These are phyloP conservation scores for Nannizziopsis barbatae DNA, from an alignment of 2,329 filamentous ascomycete genomes.

Conservation along the genomic window DNA sequence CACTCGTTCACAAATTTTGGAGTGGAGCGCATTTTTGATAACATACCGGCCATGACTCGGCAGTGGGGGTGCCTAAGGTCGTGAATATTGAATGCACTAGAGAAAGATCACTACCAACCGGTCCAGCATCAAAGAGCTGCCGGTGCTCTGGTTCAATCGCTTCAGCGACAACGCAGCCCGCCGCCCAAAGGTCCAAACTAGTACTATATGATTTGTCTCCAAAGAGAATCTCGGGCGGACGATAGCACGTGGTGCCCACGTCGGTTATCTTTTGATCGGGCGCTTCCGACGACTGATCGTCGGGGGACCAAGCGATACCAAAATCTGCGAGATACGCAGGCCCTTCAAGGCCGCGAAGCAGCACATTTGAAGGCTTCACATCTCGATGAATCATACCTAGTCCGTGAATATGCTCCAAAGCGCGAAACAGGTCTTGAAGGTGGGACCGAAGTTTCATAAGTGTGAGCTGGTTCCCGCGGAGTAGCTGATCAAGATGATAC, in stretches of 20 bases:
- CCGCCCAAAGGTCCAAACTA: constrained; percentile 77
- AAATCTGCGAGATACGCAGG: constrained; percentile 81
- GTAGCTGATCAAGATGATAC: constrained; percentile 57
- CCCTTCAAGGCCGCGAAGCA: constrained; percentile 55
- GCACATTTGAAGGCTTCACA: constrained; percentile 81
- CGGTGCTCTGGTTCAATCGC: constrained; percentile 45
- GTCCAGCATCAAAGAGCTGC: constrained; percentile 73
- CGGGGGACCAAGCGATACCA: constrained; percentile 74
- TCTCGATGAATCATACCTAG: constrained; percentile 81
- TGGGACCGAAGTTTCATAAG: constrained; percentile 35
- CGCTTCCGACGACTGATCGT: constrained; percentile 49
- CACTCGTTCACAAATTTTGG: neutral
- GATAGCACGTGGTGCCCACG: constrained; percentile 84
- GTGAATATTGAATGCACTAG: constrained; percentile 88
- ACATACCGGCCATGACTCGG: constrained; percentile 67
- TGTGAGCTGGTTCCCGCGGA: constrained; percentile 40
- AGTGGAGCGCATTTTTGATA: neutral
- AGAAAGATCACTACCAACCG: constrained; percentile 82
- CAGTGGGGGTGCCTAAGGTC: constrained; percentile 74
- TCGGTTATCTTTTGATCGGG: constrained; percentile 67
- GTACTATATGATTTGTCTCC: constrained; percentile 62
- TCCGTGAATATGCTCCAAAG: constrained; percentile 58
- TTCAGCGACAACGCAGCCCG: constrained; percentile 75
- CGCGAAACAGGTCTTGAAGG: constrained; percentile 59
- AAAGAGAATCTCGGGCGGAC: constrained; percentile 82